These are phyloP conservation scores for Aspergillus ruber DNA, from an alignment of 2,329 filamentous ascomycete species.

Conservation along the genomic window DNA sequence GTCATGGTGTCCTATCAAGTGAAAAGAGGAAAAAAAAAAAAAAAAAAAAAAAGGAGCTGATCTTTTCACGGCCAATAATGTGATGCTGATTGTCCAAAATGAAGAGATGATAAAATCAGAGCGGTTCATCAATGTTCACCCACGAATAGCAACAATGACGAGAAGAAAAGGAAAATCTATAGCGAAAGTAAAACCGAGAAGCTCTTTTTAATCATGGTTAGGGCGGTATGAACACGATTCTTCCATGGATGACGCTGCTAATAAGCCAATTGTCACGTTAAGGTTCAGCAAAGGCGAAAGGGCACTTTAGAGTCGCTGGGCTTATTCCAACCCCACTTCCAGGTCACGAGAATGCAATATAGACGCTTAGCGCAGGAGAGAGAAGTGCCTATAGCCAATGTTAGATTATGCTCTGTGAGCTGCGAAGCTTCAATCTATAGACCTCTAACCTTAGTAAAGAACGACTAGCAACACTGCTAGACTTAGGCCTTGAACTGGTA, in stretches of 20 bases:
- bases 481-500: no score
- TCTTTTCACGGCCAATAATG: background rate
- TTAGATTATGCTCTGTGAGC: background rate
- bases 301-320: background rate
- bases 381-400: background rate
- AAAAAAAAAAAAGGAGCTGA: no score
- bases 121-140: background rate
- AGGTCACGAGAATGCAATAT: background rate
- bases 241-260: conserved; percentile 4
- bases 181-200: background rate
- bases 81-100: background rate
- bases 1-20: conserved; percentile 4
- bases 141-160: background rate
- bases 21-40: no score
- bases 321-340: background rate
- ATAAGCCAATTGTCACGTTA: background rate
- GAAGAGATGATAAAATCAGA: background rate
- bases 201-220: conserved; percentile 7
- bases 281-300: background rate
- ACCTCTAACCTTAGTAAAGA: no score
- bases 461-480: no score
- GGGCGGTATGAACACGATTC: conserved; percentile 1
- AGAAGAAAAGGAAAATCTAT: background rate
- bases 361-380: background rate
- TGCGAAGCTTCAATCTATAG: no score